Conservation (phyloP, 306 rosid genomes). For the Crotalaria pallida region DNA sequence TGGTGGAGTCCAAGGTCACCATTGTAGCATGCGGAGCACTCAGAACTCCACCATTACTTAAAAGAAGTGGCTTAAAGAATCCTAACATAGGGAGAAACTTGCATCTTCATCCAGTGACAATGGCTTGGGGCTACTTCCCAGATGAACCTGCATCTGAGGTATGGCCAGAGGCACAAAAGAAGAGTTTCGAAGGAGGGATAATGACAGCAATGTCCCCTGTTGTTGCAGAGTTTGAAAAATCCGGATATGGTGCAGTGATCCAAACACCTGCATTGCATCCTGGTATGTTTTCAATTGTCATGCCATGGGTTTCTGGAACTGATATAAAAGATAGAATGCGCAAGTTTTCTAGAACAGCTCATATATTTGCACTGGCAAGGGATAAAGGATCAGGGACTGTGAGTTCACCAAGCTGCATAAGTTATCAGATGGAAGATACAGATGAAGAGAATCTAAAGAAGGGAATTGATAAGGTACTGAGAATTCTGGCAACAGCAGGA, state of each 20-base stretch:
- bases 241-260: constrained; percentile 71
- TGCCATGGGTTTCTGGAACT: constrained; percentile 78
- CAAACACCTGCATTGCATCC: constrained; percentile 92
- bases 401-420: constrained; percentile 26
- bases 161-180: constrained; percentile 55
- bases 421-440: constrained; percentile 33
- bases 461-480: constrained; percentile 62
- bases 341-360: constrained; percentile 67
- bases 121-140: constrained; percentile 93
- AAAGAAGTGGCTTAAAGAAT: constrained; percentile 61
- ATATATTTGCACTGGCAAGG: constrained; percentile 71
- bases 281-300: constrained; percentile 67
- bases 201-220: constrained; percentile 86
- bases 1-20: constrained; percentile 73
- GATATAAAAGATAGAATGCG: constrained; percentile 59
- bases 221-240: constrained; percentile 43
- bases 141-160: constrained; percentile 30
- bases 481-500: constrained; percentile 78
- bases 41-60: constrained; percentile 57
- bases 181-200: constrained; percentile 86
- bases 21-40: constrained; percentile 82
- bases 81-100: constrained; percentile 60
- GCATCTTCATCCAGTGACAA: constrained; percentile 80
- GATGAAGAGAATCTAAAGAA: constrained; percentile 51
- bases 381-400: constrained; percentile 66